Evolutionary conservation across 208 protist species (phyloP).

Genomic region (Trypanosoma rangeli): DNA sequence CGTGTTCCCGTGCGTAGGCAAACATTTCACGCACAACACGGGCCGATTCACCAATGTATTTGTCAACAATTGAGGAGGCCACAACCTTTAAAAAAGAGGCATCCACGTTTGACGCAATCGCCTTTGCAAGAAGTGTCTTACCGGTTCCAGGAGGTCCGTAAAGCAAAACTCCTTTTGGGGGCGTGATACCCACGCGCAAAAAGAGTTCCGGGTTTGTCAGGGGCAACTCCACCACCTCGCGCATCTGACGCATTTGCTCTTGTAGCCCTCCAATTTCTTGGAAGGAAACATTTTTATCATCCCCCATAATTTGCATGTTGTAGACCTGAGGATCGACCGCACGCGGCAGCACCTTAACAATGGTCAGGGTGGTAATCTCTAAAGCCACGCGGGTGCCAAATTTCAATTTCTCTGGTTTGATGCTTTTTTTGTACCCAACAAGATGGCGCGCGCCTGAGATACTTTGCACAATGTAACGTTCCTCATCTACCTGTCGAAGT

Average conservation of each 20-base stretch:
- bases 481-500: slow-evolving; percentile 93
- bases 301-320: slow-evolving; percentile 98
- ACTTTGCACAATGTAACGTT: slow-evolving; percentile 99
- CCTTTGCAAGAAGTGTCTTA: slow-evolving; percentile 97
- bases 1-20: slow-evolving; percentile 96
- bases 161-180: slow-evolving; percentile 99
- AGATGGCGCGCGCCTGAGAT: slow-evolving; percentile 98
- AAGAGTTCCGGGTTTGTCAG: slow-evolving; percentile 99
- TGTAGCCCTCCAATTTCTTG: slow-evolving; percentile 97
- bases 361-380: slow-evolving; percentile 99
- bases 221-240: slow-evolving; percentile 99
- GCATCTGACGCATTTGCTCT: slow-evolving; percentile 98
- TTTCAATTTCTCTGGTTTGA: slow-evolving; percentile 95
- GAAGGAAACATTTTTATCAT: slow-evolving; percentile 94
- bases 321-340: slow-evolving; percentile 99
- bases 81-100: slow-evolving; percentile 99
- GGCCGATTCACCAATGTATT: slow-evolving; percentile 99
- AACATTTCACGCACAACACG: slow-evolving; percentile 99
- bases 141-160: slow-evolving; percentile 98
- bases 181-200: slow-evolving; percentile 98
- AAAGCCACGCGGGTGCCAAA: slow-evolving; percentile 97
- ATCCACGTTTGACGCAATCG: slow-evolving; percentile 98
- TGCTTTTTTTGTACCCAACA: slow-evolving; percentile 95
- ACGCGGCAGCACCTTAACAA: slow-evolving; percentile 98
- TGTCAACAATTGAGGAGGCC: slow-evolving; percentile 98